Evolutionary conservation across 2,329 filamentous ascomycete genomes (phyloP), one percentile per base, ranked within the genome.

Genomic region (Cordyceps militaris): DNA sequence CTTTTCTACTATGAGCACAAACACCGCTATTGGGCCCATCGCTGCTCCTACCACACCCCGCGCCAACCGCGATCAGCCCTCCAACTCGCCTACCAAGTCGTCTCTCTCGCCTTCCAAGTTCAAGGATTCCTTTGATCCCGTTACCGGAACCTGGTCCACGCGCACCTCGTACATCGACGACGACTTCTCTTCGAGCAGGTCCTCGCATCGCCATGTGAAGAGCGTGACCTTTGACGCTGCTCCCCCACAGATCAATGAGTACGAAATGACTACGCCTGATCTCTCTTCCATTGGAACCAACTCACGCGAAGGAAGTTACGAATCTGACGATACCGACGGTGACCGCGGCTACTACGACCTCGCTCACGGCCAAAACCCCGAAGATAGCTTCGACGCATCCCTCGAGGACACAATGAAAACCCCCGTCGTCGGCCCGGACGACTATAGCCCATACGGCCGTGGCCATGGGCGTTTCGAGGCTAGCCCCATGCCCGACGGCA

Each of bases 341-440:
- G 87, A 91, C 46, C 78, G 85, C 46, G 88, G 83, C 64, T 65
- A 73, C 34, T 74, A 74, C 59, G 91, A 97, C 68, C 67, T 70
- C 73, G 79, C 62, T 69, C 67, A 70, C 34, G 63, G 69, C 26
- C 70, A 73, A 21, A 64, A 71, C 26, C 74, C 76, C 59, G 89
- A 93, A 43, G 93, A 97, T 68, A 97, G 93, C 74, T 97, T 97
- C 65, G 93, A 97, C 72, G 93, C 90, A 14, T 96, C 91, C 7
- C 80, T 97, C 1, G 93, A 97, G 72, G 93, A 97, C 67, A 93
- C 91, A 5, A 91, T 96, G 67, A 97, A 97, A 78, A 97, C 94
- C 1, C 94, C 94, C 0, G 94, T 99, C 11, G 93, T 99, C n/a
- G 83, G 95, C 23, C 94, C 94, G 0, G 94, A 97, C 66, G 91